Base-by-base conservation (phyloP, 2,329 filamentous ascomycete genomes). In the Trematosphaeria pertusa region DNA sequence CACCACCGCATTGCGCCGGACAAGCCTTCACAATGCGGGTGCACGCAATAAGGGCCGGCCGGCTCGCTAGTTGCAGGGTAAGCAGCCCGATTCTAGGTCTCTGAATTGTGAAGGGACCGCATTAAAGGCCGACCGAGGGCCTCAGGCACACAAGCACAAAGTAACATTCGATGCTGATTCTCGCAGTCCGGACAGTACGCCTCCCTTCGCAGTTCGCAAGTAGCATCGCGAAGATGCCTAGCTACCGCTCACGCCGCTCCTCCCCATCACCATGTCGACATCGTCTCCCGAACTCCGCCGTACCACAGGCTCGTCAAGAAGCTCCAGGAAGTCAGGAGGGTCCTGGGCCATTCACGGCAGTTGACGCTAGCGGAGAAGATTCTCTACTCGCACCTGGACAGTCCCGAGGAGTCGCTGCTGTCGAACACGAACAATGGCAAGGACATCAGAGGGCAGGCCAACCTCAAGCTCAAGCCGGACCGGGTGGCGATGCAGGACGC, bases 401-500 rank as follows among this genome's bases (percentile, higher is more conserved):
- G 91, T 66, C 84, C 87, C 5, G 92, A 96, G 74, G 91, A 96
- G 72, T 92, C 91, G 28, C 83, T 99, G 42, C 80, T 96, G 50
- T 85, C 83, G 42, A 85, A 86, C 66, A 97, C 92, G 38, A 83
- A 90, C 73, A 90, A 92, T 81, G 93, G 92, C 59, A 83, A 83
- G 40, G 83, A 87, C 65, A 87, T 99, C 52, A 86, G 94, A 32
- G 93, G 93, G 59, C 86, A 86, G 67, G 92, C 91, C 39, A 97
- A 96, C 71, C 81, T 99, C 75, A 96, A 96, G 79, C 87, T 99
- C 73, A 96, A 96, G 75, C 94, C 94, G 17, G 94, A 99, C 73
- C 85, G 94, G 42, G 94, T 97, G 61, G 95, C 95, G 56, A 99
- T 99, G 94, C 94, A 99, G 76, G 94, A 99, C 78, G 94, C 94